Percentiles rank a stretch among this genome's conserved stretches.
phyloP scores from a whole-genome alignment of 352 stramenopile genomes.

The Phytopythium delawarense region DNA sequence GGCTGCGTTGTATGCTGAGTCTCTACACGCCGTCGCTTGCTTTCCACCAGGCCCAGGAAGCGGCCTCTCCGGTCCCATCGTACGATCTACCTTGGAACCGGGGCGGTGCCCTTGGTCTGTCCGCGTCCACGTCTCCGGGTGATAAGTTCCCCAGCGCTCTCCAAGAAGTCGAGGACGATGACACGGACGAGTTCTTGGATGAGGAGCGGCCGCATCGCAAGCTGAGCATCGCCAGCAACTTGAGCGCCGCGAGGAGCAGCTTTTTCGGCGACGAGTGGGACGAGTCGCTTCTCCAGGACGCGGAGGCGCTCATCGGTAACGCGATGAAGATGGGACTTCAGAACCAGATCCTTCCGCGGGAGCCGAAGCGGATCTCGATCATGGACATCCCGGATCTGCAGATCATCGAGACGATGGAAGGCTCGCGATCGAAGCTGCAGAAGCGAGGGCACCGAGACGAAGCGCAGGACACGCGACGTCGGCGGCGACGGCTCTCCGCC shows the following conservation, averaged over 20 bases:
- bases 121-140: conserved; percentile 1
- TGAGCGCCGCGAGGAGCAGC: conserved; percentile 11
- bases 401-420: conserved; percentile 53
- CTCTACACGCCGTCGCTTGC: conserved; percentile 51
- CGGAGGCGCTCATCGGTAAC: conserved; percentile 65
- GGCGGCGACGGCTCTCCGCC: conserved; percentile 11
- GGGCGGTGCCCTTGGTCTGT: conserved; percentile 23
- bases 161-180: conserved; percentile 20
- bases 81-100: conserved; percentile 67
- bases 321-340: conserved; percentile 68
- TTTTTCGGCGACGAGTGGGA: conserved; percentile 28
- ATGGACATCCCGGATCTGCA: conserved; percentile 61
- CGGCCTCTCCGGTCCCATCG: conserved; percentile 17
- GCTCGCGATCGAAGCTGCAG: neutral
- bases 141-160: conserved; percentile 1
- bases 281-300: conserved; percentile 57
- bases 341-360: conserved; percentile 49
- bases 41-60: conserved; percentile 34
- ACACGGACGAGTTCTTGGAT: neutral
- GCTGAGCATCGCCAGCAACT: conserved; percentile 20
- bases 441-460: neutral
- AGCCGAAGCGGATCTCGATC: conserved; percentile 57
- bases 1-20: conserved; percentile 51
- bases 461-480: conserved; percentile 4
- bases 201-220: conserved; percentile 8